Evolutionary conservation across 768 basidiomycete species (phyloP).

Genomic region (Ramaria rubella): DNA sequence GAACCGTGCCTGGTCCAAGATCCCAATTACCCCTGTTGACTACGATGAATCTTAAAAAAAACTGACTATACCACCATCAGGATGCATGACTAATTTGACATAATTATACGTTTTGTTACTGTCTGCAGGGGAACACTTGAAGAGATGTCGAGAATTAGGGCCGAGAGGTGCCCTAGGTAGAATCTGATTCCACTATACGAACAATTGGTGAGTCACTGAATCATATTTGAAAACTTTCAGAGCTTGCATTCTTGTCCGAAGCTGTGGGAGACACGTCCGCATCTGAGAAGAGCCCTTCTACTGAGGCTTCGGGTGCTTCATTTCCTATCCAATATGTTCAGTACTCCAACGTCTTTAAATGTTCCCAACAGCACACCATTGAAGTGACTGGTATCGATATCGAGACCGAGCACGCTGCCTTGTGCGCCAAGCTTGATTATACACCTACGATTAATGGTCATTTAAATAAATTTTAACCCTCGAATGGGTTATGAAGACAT

Average conservation of each 20-base stretch:
- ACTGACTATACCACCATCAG: slow-evolving; percentile 93
- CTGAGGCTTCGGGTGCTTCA: slow-evolving; percentile 77
- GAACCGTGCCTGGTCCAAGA: slow-evolving; percentile 81
- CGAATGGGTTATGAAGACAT: slow-evolving; percentile 1
- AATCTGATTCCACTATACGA: slow-evolving; percentile 67
- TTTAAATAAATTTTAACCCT: background rate
- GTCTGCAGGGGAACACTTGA: slow-evolving; percentile 47
- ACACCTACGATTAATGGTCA: slow-evolving; percentile 49
- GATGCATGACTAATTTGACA: slow-evolving; percentile 91
- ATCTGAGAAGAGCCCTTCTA: slow-evolving; percentile 41
- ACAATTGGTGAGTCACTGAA: background rate
- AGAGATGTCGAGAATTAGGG: slow-evolving; percentile 84
- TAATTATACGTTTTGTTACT: slow-evolving; percentile 51
- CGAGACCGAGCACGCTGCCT: slow-evolving; percentile 71
- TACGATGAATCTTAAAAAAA: slow-evolving; percentile 6
- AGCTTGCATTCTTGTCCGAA: background rate
- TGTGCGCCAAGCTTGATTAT: slow-evolving; percentile 83
- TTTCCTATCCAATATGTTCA: slow-evolving; percentile 47
- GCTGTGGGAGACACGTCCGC: slow-evolving; percentile 27
- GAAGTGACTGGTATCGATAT: slow-evolving; percentile 94
- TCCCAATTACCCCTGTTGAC: background rate
- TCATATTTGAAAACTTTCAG: background rate
- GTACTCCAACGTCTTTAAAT: background rate
- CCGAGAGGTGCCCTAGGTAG: slow-evolving; percentile 71
- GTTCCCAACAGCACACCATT: slow-evolving; percentile 46